Base-by-base conservation (phyloP, 1,284 basidiomycete genomes). In the Irpex lacteus region DNA sequence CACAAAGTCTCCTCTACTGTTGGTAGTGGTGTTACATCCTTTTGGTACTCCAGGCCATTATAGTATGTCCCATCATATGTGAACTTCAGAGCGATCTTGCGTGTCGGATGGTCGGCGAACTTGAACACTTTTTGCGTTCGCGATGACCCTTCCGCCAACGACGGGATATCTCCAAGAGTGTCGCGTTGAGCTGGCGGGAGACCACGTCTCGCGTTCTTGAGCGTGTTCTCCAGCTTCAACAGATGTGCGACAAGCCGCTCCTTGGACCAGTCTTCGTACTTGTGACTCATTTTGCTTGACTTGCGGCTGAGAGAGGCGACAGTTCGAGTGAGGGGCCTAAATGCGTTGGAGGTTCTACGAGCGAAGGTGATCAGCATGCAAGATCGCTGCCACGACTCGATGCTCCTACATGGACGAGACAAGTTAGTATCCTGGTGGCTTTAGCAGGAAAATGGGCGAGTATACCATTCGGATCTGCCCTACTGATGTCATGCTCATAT, bases 21-120 rank as follows among this genome's bases (percentile, higher is more conserved):
- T 3, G 94, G 94, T 18, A 96, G 75, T 0, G 88, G 85, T 5
- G 88, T 89, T 13, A 82, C 81, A 49, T 80, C 81, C 56, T 82
- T 77, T 73, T 98, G 96, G 70, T 87, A 88, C 0, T 96, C 95
- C 49, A 99, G 84, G 6, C 98, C 97, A 53, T 91, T 90, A 72
- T 98, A 98, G 36, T 92, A 89, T 82, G 89, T 93, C 5, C 98
- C 98, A 60, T 95, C 89, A 75, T 98, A 99, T 69, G 90, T 90
- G 72, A 98, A 94, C 69, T 94, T 91, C 62, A 98, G 78, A 0
- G 96, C 96, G 65, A 98, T 94, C 77, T 98, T 98, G 64, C 94
- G 89, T 50, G 84, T 83, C 2, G 91, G 82, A 69, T 94, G 83
- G 2, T 82, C 76, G n/a, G 83, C 75, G 73, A 95, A 92, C 68